phyloP scores from a whole-genome alignment of 78 protist species.

The Polysphondylium violaceum region DNA sequence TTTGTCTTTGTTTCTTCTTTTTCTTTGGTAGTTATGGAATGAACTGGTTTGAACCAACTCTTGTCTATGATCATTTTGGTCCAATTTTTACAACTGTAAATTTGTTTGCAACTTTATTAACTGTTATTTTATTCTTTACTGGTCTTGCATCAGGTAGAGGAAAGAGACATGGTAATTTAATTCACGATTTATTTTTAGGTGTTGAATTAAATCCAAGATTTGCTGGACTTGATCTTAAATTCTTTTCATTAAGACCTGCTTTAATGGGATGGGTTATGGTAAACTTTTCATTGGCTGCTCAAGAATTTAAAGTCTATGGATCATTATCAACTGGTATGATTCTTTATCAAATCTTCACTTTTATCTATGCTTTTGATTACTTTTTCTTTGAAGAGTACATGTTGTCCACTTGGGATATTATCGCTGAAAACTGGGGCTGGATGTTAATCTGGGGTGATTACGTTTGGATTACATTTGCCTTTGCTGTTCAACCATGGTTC shows the following conservation, averaged over 20 bases:
- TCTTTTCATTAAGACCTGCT: constrained; percentile 30
- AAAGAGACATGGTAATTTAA: constrained; percentile 14
- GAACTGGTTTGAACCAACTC: constrained; percentile 38
- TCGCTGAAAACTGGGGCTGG: constrained; percentile 32
- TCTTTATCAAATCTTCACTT: constrained; percentile 24
- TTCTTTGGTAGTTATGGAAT: constrained; percentile 4
- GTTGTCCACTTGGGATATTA: constrained; percentile 24
- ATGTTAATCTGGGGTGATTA: constrained; percentile 22
- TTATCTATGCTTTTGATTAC: constrained; percentile 31
- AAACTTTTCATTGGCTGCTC: constrained; percentile 25
- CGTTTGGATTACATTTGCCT: constrained; percentile 17
- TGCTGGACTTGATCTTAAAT: constrained; percentile 14
- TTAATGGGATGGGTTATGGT: constrained; percentile 35
- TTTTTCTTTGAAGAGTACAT: constrained; percentile 25
- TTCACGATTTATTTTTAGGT: constrained; percentile 34
- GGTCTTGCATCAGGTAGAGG: constrained; percentile 29
- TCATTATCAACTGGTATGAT: constrained; percentile 34
- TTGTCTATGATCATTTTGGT: constrained; percentile 28
- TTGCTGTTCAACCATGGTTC: constrained; percentile 41
- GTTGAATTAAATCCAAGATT: constrained; percentile 38
- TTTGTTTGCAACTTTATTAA: constrained; percentile 8
- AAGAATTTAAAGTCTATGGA: constrained; percentile 19
- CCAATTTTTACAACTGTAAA: constrained; percentile 27
- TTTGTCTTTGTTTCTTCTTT: constrained; percentile 15
- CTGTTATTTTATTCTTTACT: constrained; percentile 15